A percentile compares a stretch with the other conserved stretches of the same genome.
Conservation (phyloP, 805 yeast genomes). For the Candida incommunis region DNA sequence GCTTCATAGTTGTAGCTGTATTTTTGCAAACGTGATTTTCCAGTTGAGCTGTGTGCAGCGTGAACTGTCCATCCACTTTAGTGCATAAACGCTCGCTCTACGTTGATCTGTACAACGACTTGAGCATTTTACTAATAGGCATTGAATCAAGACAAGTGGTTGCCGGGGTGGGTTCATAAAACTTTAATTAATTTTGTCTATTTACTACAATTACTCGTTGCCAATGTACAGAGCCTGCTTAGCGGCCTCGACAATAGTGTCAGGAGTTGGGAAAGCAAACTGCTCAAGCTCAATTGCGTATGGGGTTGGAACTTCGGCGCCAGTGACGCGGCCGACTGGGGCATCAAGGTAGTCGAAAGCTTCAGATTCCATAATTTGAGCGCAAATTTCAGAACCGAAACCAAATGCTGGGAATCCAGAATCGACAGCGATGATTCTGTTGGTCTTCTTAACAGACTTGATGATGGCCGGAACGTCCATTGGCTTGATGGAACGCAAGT, state of each 20-base stretch:
- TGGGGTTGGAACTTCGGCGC: constrained; percentile 99
- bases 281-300: constrained; percentile 93
- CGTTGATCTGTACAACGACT: too few relatives aligned
- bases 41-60: too few relatives aligned
- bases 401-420: constrained; percentile 98
- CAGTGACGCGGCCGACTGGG: constrained; percentile 96
- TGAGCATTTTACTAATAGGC: too few relatives aligned
- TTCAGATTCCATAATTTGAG: constrained; percentile 95
- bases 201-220: constrained; percentile 11
- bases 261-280: constrained; percentile 96
- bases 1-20: too few relatives aligned
- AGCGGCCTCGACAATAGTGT: constrained; percentile 66
- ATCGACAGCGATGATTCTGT: constrained; percentile 91
- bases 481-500: constrained; percentile 95
- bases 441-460: constrained; percentile 87
- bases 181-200: background rate
- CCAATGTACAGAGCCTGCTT: constrained; percentile 26
- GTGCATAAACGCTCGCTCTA: too few relatives aligned
- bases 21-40: too few relatives aligned
- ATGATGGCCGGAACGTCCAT: constrained; percentile 78
- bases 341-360: constrained; percentile 98
- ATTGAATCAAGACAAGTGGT: too few relatives aligned
- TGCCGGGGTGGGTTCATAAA: too few relatives aligned
- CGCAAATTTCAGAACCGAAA: constrained; percentile 96
- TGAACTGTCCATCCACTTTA: too few relatives aligned